Evolutionary conservation across 805 yeast species (phyloP).

Genomic region (Starmerella powellii): DNA sequence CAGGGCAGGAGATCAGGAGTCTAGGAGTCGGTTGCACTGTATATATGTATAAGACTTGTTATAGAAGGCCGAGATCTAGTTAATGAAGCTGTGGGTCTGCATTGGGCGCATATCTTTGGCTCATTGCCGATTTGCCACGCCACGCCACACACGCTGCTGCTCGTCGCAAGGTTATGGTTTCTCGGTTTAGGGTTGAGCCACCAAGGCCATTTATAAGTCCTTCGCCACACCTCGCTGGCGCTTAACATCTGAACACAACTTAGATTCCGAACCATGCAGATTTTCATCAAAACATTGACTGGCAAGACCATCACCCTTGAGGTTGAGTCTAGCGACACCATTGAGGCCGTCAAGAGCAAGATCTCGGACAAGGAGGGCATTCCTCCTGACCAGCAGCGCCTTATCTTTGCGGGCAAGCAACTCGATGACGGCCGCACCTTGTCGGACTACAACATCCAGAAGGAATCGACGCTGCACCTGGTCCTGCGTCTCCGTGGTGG

Average conservation of each 20-base stretch:
- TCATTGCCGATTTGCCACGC: not conserved
- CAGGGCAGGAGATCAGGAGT: too few species aligned
- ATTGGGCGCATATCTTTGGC: too few species aligned
- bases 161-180: not conserved
- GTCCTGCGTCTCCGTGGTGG: constrained; percentile 83
- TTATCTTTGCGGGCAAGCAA: constrained; percentile 92
- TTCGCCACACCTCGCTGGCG: not conserved
- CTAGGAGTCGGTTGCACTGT: too few species aligned
- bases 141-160: not conserved
- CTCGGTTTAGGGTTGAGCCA: not conserved
- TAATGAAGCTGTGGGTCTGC: too few species aligned
- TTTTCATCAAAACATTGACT: constrained; percentile 97
- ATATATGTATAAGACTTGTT: too few species aligned
- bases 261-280: constrained; percentile 33
- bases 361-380: constrained; percentile 93
- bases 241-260: not conserved
- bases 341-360: constrained; percentile 86
- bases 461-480: constrained; percentile 75
- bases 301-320: constrained; percentile 87
- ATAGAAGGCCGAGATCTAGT: too few species aligned
- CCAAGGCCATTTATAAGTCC: too few species aligned
- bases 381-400: constrained; percentile 93
- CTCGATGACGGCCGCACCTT: constrained; percentile 89
- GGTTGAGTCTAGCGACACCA: constrained; percentile 88
- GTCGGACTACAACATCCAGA: constrained; percentile 88